A percentile compares a stretch with the other conserved stretches of the same genome.
These are phyloP conservation scores for Malus hybrid DNA, from an alignment of 331 rosid species.

Conservation along the genomic window DNA sequence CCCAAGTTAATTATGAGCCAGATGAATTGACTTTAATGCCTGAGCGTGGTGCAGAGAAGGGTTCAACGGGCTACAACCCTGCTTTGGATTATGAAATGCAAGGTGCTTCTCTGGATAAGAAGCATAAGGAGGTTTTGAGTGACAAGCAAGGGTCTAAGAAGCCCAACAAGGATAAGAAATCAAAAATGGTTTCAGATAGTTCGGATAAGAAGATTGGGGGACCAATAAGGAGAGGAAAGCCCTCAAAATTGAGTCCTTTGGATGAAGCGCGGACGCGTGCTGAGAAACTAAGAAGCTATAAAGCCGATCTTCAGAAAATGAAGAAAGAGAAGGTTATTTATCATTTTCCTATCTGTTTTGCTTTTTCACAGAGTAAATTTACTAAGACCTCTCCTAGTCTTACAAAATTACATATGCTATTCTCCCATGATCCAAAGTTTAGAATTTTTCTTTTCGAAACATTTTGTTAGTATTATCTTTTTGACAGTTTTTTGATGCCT, in stretches of 20 bases:
- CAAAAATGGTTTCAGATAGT: conserved; percentile 45
- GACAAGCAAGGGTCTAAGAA: conserved; percentile 53
- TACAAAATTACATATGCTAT: neutral
- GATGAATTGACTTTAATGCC: conserved; percentile 85
- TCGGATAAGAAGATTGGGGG: conserved; percentile 60
- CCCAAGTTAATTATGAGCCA: conserved; percentile 53
- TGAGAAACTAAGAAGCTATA: conserved; percentile 70
- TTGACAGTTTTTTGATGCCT: neutral
- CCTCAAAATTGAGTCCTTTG: conserved; percentile 82
- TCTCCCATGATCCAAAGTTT: neutral
- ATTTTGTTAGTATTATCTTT: neutral
- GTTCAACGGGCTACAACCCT: conserved; percentile 62
- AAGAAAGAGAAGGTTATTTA: conserved; percentile 87
- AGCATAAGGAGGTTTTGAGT: conserved; percentile 33
- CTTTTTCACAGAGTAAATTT: neutral
- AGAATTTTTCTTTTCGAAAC: neutral
- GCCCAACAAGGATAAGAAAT: conserved; percentile 53
- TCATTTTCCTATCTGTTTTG: neutral
- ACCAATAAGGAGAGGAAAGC: conserved; percentile 80
- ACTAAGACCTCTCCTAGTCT: neutral
- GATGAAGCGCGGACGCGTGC: conserved; percentile 97
- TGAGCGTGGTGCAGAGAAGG: conserved; percentile 62
- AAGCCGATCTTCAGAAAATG: conserved; percentile 94
- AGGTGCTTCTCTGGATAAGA: conserved; percentile 35
- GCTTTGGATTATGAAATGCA: conserved; percentile 87